A percentile compares a stretch with the other conserved stretches of the same genome.
These are phyloP conservation scores for Mollisia scopiformis DNA, from an alignment of 2,329 filamentous ascomycete species.

Conservation along the genomic window DNA sequence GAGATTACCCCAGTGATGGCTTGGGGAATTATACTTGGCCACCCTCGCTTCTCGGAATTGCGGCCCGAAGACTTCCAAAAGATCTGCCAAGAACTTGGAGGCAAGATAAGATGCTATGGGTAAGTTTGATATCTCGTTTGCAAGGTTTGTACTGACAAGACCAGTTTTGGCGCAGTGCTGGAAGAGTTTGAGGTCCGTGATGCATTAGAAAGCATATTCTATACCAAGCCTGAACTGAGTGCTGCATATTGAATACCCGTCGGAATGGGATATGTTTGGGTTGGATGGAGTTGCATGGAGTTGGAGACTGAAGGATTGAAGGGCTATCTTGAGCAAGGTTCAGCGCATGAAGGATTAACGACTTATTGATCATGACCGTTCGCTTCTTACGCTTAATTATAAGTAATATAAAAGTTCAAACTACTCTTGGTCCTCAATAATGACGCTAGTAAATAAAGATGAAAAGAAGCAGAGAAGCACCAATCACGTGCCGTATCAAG, in stretches of 20 bases:
- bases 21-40: slow-evolving; percentile 78
- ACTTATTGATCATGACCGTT: slow-evolving; percentile 2
- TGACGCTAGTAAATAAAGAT: background rate
- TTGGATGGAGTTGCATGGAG: background rate
- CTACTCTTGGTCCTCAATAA: background rate
- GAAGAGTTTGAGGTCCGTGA: slow-evolving; percentile 64
- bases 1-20: slow-evolving; percentile 97
- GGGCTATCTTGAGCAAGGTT: background rate
- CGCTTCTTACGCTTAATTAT: background rate
- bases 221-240: slow-evolving; percentile 26
- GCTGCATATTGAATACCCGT: slow-evolving; percentile 11
- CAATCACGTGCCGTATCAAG: no score
- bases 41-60: slow-evolving; percentile 70
- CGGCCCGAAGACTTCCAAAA: slow-evolving; percentile 68
- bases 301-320: background rate
- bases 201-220: slow-evolving; percentile 36
- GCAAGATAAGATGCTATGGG: slow-evolving; percentile 93
- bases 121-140: slow-evolving; percentile 49
- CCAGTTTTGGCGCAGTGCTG: slow-evolving; percentile 67
- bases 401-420: background rate
- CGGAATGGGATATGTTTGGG: background rate
- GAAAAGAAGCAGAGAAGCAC: no score
- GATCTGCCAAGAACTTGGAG: slow-evolving; percentile 73
- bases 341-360: background rate
- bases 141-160: slow-evolving; percentile 24